Conservation (phyloP, 352 stramenopile species). For the Phytopythium kandeliae region DNA sequence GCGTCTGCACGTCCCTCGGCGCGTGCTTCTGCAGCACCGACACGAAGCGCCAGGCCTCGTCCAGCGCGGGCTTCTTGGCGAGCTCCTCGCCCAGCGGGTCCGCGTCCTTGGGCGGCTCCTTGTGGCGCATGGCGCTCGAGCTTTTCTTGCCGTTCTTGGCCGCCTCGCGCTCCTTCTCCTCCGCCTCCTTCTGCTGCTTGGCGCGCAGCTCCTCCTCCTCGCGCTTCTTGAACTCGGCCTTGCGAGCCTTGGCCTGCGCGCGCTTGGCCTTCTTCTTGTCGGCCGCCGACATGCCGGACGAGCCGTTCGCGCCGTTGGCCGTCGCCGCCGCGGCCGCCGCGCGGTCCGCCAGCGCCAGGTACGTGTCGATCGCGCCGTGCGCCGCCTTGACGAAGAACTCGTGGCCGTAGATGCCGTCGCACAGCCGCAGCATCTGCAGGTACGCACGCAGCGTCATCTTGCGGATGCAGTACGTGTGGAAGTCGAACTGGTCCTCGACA, state of each 20-base stretch:
- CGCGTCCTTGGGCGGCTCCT: constrained; percentile 50
- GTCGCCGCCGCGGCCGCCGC: constrained; percentile 28
- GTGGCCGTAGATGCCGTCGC: constrained; percentile 90
- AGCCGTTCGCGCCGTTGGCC: constrained; percentile 58
- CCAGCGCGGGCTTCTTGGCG: constrained; percentile 51
- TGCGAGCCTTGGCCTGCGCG: constrained; percentile 84
- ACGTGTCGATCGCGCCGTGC: constrained; percentile 85
- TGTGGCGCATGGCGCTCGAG: constrained; percentile 24
- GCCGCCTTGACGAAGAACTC: constrained; percentile 87
- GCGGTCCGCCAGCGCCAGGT: constrained; percentile 84
- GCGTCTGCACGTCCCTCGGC: constrained; percentile 49
- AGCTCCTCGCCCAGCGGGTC: constrained; percentile 75
- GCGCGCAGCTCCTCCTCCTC: constrained; percentile 67
- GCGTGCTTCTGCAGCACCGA: constrained; percentile 63
- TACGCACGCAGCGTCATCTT: constrained; percentile 98
- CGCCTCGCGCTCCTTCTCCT: constrained; percentile 63
- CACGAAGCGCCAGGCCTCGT: constrained; percentile 78
- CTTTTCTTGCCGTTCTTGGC: constrained; percentile 67
- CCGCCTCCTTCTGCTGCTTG: constrained; percentile 71
- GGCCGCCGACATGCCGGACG: constrained; percentile 80
- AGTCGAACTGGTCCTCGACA: constrained; percentile 98
- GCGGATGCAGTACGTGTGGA: constrained; percentile 98
- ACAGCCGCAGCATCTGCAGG: constrained; percentile 92
- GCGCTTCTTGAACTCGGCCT: constrained; percentile 88
- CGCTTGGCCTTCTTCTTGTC: constrained; percentile 92